Evolutionary conservation across 106 monocot species (phyloP).

Genomic region (Cymbidium sinense): DNA sequence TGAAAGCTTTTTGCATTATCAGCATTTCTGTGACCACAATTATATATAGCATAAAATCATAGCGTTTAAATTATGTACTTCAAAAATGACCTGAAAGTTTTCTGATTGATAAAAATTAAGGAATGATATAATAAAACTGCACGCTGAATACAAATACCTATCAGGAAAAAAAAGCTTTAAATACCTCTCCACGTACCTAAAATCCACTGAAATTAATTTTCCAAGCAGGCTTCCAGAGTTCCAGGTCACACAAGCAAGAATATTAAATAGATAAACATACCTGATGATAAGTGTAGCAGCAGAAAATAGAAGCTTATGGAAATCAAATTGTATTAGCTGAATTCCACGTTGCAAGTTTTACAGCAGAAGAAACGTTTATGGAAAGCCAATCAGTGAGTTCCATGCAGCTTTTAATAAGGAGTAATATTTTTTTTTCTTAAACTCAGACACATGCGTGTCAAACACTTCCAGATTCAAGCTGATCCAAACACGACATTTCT

Average conservation of each 20-base stretch:
- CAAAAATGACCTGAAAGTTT: no score
- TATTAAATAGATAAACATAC: neutral
- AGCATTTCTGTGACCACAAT: no score
- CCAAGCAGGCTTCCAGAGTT: neutral
- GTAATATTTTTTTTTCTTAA: neutral
- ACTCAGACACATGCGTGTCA: neutral
- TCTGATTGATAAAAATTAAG: no score
- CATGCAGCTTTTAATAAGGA: neutral
- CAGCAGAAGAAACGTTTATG: no score
- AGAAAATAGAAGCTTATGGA: conserved; percentile 1
- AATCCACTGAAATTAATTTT: neutral
- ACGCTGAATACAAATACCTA: no score
- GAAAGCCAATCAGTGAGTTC: no score
- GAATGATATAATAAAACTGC: no score
- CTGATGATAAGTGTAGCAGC: neutral
- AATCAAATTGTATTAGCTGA: neutral
- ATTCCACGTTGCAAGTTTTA: neutral
- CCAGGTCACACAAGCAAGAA: neutral
- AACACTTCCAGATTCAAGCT: neutral
- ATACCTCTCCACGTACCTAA: no score
- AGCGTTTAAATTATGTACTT: no score
- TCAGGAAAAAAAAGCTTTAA: neutral
- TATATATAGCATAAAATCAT: no score
- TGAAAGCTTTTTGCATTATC: no score
- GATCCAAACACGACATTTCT: no score